Base-by-base conservation (phyloP, 1,139 yeast species). In the Eremothecium coryli region DNA sequence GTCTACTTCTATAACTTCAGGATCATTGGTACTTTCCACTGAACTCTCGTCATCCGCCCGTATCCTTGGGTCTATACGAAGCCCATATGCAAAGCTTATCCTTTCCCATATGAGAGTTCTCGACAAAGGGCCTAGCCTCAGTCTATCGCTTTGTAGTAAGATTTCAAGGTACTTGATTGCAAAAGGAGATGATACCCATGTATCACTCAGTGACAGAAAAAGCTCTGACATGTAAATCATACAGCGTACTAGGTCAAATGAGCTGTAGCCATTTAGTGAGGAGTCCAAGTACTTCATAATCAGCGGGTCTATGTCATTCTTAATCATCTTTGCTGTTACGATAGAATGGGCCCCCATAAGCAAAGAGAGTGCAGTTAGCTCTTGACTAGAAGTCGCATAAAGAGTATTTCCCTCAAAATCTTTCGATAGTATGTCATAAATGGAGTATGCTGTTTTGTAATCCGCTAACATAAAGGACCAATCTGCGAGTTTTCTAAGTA, bases 381-480 rank as follows among this genome's bases (percentile, higher is more conserved):
- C 97, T 42, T 88, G 90, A 8, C 82, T 68, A 0, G 93, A 77
- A 0, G 96, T 95, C 37, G 82, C 70, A 49, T 84, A 80, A 31
- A 50, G 46, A 2, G 57, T 57, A 25, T 38, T 44, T 10, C 39
- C 31, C 23, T 75, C 67, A 47, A 78, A 80, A 54, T 88, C 96
- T 47, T 82, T 80, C 43, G 79, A 79, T 25, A 86, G 67, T 38
- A 84, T 57, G 41, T 90, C 97, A 54, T 90, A 90, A 1, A 88
- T 79, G 2, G 82, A 68, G 52, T 82, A 80, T 6, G 97, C 93
- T 43, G 76, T 78, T 53, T 79, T 79, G 64, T 82, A 90, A 59
- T 90, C 96, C 30, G 88, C 73, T 16, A 88, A 62, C 73, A 90
- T 82, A 48, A 90, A 73, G 5, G 90, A 76, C 85, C 94, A 85